phyloP scores from a whole-genome alignment of 2,329 filamentous ascomycete species.

The Colletotrichum paranaense region DNA sequence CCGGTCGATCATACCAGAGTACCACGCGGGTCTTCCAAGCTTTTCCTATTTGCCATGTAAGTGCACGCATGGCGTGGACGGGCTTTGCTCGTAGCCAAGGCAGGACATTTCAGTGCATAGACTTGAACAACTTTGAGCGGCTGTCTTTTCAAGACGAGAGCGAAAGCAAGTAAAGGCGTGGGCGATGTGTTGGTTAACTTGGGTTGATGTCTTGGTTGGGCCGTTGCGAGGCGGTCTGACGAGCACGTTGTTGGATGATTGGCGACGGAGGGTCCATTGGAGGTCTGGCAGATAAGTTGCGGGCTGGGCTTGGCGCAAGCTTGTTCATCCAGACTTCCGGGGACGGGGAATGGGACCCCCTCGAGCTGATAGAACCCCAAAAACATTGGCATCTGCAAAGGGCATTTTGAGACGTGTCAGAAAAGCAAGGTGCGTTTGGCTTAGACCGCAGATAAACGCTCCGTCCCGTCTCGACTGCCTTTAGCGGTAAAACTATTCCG shows the following conservation, averaged over 20 bases:
- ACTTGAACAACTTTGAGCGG: background rate
- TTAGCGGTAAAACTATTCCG: constrained; percentile 30
- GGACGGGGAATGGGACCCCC: constrained; percentile 13
- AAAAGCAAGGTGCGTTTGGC: constrained; percentile 16
- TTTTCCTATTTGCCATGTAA: background rate
- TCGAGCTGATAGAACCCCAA: background rate
- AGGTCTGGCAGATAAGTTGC: constrained; percentile 16
- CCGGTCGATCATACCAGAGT: background rate
- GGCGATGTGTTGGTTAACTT: background rate
- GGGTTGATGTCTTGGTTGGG: constrained; percentile 17
- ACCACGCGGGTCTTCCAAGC: constrained; percentile 6
- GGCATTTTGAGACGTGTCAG: constrained; percentile 32
- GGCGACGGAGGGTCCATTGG: constrained; percentile 20
- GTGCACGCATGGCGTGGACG: constrained; percentile 2
- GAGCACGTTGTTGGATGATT: constrained; percentile 38
- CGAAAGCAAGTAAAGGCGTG: background rate
- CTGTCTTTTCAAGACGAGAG: background rate
- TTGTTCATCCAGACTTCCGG: constrained; percentile 12
- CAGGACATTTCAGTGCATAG: background rate
- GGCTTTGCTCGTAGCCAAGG: background rate
- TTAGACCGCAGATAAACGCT: constrained; percentile 30
- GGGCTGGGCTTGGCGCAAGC: constrained; percentile 25
- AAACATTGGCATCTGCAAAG: constrained; percentile 19
- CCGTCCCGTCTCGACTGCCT: constrained; percentile 28
- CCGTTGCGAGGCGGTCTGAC: constrained; percentile 30